Conservation (phyloP, 805 yeast genomes). For the Wickerhamomyces canadensis region DNA sequence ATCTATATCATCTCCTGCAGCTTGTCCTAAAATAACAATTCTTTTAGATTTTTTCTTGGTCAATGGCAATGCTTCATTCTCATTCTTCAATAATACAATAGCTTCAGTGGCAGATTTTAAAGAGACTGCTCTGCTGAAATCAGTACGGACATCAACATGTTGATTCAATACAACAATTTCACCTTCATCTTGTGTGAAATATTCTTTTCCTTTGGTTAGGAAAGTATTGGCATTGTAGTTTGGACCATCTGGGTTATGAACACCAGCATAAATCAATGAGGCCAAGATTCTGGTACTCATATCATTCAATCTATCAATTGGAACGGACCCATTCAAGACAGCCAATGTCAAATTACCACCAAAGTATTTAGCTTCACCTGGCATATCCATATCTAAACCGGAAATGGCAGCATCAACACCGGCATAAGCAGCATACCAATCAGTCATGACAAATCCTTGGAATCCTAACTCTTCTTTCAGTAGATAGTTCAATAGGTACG, state of each 20-base stretch:
- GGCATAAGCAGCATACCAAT: conserved; percentile 52
- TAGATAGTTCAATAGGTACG: conserved; percentile 35
- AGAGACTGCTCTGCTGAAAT: conserved; percentile 31
- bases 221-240: conserved; percentile 28
- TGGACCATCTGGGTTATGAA: conserved; percentile 35
- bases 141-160: conserved; percentile 43
- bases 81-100: conserved; percentile 51
- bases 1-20: conserved; percentile 41
- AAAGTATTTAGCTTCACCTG: conserved; percentile 49
- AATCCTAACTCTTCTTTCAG: conserved; percentile 49
- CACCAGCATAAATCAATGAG: conserved; percentile 38
- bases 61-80: conserved; percentile 40
- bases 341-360: conserved; percentile 39
- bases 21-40: conserved; percentile 52
- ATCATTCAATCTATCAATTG: conserved; percentile 38
- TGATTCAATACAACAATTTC: conserved; percentile 36
- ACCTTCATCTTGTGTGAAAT: conserved; percentile 29
- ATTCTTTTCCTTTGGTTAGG: conserved; percentile 34
- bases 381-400: conserved; percentile 59
- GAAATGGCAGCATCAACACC: conserved; percentile 39
- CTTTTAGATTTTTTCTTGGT: conserved; percentile 34
- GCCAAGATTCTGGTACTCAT: conserved; percentile 41
- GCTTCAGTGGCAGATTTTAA: conserved; percentile 40
- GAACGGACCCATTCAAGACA: conserved; percentile 34
- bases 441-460: conserved; percentile 48